These are phyloP conservation scores for Chlorella sp. DNA, from an alignment of 139 green algal genomes.

Conservation along the genomic window DNA sequence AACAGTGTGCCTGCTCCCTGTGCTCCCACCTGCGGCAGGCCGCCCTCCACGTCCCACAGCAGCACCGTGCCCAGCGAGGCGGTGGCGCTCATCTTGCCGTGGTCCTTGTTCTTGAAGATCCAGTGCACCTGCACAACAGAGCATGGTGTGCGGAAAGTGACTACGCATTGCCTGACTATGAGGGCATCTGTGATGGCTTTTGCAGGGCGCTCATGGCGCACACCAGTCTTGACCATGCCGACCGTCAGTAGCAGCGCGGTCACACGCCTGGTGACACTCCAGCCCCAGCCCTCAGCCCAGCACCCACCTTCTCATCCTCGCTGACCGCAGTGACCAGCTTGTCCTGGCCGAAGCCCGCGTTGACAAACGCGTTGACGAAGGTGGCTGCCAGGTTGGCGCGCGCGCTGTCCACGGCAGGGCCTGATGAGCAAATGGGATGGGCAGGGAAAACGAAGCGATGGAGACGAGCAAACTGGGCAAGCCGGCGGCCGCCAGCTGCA, in stretches of 20 bases:
- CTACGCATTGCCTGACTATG: too few species aligned
- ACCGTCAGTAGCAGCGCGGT: too few species aligned
- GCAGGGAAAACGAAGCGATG: too few species aligned
- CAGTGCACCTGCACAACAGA: slow-evolving; percentile 79
- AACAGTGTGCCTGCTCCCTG: too few species aligned
- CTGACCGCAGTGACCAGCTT: slow-evolving; percentile 78
- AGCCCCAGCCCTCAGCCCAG: background rate
- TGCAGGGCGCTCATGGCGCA: too few species aligned
- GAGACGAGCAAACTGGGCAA: too few species aligned
- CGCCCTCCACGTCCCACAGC: slow-evolving; percentile 98
- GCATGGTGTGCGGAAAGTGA: too few species aligned
- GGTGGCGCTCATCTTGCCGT: slow-evolving; percentile 96
- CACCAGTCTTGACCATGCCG: too few species aligned
- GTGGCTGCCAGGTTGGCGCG: slow-evolving; percentile 95
- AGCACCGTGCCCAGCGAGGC: slow-evolving; percentile 91
- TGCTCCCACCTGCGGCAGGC: slow-evolving; percentile 81
- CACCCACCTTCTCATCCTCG: slow-evolving; percentile 22
- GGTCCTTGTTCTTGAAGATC: slow-evolving; percentile 99
- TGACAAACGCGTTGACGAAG: slow-evolving; percentile 99
- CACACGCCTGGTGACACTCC: too few species aligned
- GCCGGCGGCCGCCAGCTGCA: too few species aligned
- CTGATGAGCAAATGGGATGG: background rate
- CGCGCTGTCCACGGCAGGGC: slow-evolving; percentile 86
- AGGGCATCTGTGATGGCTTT: too few species aligned
- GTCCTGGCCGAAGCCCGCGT: slow-evolving; percentile 97